Percentiles rank a stretch among this genome's conserved stretches.
phyloP scores from a whole-genome alignment of 2,329 filamentous ascomycete genomes.

The Exophiala calicioides region DNA sequence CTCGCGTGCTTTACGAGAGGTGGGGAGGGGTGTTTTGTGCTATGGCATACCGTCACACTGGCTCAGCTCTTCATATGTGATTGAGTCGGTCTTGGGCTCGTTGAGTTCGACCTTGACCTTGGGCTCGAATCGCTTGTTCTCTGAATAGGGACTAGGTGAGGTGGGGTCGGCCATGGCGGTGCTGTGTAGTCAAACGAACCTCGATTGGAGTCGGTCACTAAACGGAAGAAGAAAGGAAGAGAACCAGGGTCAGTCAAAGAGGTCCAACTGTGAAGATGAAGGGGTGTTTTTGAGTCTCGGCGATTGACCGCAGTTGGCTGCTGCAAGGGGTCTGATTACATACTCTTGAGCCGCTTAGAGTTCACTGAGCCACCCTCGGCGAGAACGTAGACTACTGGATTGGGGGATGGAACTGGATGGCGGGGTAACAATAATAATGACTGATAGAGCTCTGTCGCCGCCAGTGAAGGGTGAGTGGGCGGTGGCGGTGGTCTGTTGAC shows the following conservation, averaged over 20 bases:
- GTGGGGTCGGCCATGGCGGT: constrained; percentile 28
- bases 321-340: constrained; percentile 20
- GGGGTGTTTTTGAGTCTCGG: constrained; percentile 1
- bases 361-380: background rate
- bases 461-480: background rate
- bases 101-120: constrained; percentile 60
- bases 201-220: constrained; percentile 19
- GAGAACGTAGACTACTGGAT: too few relatives aligned
- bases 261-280: too few relatives aligned
- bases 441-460: background rate
- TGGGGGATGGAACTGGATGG: constrained; percentile 1
- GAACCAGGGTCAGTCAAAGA: constrained; percentile 1
- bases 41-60: constrained; percentile 73
- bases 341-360: constrained; percentile 18
- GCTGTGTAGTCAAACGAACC: constrained; percentile 8
- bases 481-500: background rate
- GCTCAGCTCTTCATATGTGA: constrained; percentile 75
- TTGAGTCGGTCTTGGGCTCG: constrained; percentile 84
- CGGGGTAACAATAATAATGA: background rate
- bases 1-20: too few relatives aligned
- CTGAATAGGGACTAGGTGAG: constrained; percentile 31
- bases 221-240: constrained; percentile 1
- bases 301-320: too few relatives aligned
- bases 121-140: constrained; percentile 42
- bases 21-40: too few relatives aligned